Evolutionary conservation across 345 rosid species (phyloP), one percentile per base, ranked within the genome.

Genomic region (Garcia nutans): DNA sequence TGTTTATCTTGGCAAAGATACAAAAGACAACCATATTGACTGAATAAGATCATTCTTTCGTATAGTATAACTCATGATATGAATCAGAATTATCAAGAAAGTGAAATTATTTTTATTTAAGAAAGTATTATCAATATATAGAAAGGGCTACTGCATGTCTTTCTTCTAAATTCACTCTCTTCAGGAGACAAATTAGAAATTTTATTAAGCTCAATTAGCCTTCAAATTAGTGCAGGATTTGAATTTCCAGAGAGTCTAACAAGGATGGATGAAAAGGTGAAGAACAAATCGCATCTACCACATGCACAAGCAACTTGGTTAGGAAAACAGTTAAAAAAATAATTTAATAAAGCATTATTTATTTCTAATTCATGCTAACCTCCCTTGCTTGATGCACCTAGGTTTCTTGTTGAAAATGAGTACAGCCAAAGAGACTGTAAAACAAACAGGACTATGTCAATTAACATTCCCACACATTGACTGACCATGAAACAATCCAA

Each of bases 401-500:
- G 56, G 16, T 52, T 52, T 52, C 12, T 15, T 52, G n/a, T 54
- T 54, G n/a, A 17, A 54, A 54, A 19, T 2, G n/a, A 17, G 8
- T 54, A 0, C 58, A 54, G 3, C 50, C 13, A 2, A 47, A 47
- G 10, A 11, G 3, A 47, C 13, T 9, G 50, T 47, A 47, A 13
- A 9, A 12, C 63, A 59, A 23, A 17, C 62, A 58, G 33, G 28
- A 59, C 31, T 59, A 59, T 58, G 62, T 33, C 12, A 23, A 59
- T 22, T 57, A n/a, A 24, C 22, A 65, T 42, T 23, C 20, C 45
- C 26, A 45, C 8, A 67, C 10, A 50, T 19, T 44, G 33, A 45
- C 70, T 54, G 45, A 67, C 52, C 52, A 65, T 41, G 10, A 65
- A 65, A 37, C 67, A 63, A 37, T 65, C 24, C 11, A 37, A 42